phyloP scores from a whole-genome alignment of 441 rosid species.

The Theobroma grandiflorum region DNA sequence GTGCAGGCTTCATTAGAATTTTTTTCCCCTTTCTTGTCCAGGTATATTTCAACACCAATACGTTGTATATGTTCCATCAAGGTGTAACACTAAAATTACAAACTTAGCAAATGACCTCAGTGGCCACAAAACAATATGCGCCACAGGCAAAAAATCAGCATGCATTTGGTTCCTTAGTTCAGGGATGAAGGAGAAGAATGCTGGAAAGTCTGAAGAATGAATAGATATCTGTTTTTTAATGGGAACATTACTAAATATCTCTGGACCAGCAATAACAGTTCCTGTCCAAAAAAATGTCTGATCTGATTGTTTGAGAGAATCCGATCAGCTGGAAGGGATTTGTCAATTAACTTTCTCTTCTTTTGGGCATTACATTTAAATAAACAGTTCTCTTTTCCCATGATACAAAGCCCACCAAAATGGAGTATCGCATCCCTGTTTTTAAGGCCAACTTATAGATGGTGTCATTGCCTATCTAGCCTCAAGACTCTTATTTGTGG shows the following conservation, averaged over 20 bases:
- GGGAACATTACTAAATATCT: background rate
- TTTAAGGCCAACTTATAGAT: background rate
- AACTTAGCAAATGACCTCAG: background rate
- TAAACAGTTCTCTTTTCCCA: slow-evolving; percentile 4
- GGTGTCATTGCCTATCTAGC: background rate
- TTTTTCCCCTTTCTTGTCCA: background rate
- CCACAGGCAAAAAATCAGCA: background rate
- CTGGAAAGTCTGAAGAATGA: background rate
- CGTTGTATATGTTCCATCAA: background rate
- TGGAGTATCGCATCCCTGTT: background rate
- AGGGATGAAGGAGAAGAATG: background rate
- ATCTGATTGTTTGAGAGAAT: background rate
- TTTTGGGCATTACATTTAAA: background rate
- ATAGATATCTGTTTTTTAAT: background rate
- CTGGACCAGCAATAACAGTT: background rate
- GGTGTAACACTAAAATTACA: background rate
- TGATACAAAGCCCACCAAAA: background rate
- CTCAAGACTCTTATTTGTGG: background rate
- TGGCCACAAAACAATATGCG: slow-evolving; percentile 13
- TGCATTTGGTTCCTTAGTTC: background rate
- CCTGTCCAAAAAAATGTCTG: background rate
- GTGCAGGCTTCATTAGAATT: background rate
- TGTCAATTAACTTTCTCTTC: background rate
- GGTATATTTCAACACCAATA: slow-evolving; percentile 4
- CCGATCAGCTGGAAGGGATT: background rate